Percentiles rank a stretch among this genome's conserved stretches.
These are phyloP conservation scores for Tuber indicum DNA, from an alignment of 495 filamentous ascomycete genomes.

Conservation along the genomic window DNA sequence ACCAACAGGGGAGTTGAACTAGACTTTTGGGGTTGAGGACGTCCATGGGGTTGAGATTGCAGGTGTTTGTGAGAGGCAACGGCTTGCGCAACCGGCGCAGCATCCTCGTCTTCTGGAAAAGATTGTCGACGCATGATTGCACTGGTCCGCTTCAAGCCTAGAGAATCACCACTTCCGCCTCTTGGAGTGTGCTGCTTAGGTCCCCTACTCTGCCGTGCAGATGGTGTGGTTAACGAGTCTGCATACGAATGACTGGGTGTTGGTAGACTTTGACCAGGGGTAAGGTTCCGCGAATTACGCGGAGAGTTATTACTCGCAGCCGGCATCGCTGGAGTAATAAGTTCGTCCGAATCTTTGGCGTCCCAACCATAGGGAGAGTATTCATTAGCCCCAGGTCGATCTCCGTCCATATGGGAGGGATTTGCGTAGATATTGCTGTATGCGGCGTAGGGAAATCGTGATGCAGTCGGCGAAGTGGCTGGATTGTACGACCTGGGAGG, in stretches of 20 bases:
- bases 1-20: slow-evolving; percentile 19
- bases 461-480: slow-evolving; percentile 24
- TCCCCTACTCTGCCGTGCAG: slow-evolving; percentile 23
- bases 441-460: slow-evolving; percentile 31
- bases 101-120: slow-evolving; percentile 38
- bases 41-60: slow-evolving; percentile 15
- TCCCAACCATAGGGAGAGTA: slow-evolving; percentile 40
- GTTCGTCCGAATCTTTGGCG: slow-evolving; percentile 27
- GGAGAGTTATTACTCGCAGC: slow-evolving; percentile 33
- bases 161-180: slow-evolving; percentile 33
- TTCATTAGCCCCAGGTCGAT: slow-evolving; percentile 36
- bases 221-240: slow-evolving; percentile 38
- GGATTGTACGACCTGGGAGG: slow-evolving; percentile 41
- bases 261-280: slow-evolving; percentile 36
- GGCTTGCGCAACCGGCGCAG: slow-evolving; percentile 27
- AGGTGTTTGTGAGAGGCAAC: slow-evolving; percentile 18
- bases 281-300: slow-evolving; percentile 41
- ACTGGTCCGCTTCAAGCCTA: slow-evolving; percentile 36
- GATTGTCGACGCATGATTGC: slow-evolving; percentile 29
- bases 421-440: slow-evolving; percentile 38
- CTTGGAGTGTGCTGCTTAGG: slow-evolving; percentile 29
- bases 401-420: slow-evolving; percentile 33
- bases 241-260: slow-evolving; percentile 29
- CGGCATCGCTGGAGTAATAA: slow-evolving; percentile 27
- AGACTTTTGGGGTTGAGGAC: slow-evolving; percentile 26